Conservation (phyloP, 129 eudicot genomes). For the Arctium lappa region DNA sequence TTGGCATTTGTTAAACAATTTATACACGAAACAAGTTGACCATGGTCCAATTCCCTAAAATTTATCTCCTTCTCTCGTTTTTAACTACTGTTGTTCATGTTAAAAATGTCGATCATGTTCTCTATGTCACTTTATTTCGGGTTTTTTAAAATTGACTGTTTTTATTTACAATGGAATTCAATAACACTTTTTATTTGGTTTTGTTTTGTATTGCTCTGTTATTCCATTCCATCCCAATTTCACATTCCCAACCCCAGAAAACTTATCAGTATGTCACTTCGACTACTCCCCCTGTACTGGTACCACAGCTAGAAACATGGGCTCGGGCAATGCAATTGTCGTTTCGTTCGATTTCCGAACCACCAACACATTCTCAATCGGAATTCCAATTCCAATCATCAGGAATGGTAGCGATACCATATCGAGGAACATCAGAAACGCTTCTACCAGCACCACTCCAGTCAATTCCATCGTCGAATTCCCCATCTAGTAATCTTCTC, state of each 20-base stretch:
- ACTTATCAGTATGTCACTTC: constrained; percentile 11
- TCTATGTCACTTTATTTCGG: neutral
- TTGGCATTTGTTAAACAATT: neutral
- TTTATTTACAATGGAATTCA: neutral
- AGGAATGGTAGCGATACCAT: neutral
- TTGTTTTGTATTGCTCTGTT: constrained; percentile 8
- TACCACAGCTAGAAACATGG: constrained; percentile 26
- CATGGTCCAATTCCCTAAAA: neutral
- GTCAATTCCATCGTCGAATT: neutral
- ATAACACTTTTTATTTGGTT: neutral
- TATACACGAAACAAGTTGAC: neutral
- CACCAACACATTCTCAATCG: constrained; percentile 8
- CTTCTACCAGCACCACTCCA: neutral
- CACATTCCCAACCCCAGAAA: neutral
- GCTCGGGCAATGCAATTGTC: constrained; percentile 2
- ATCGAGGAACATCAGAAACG: neutral
- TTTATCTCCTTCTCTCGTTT: constrained; percentile 10
- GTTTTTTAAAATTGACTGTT: neutral
- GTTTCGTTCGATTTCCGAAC: constrained; percentile 18
- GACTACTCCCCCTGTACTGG: neutral
- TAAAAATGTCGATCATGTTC: neutral
- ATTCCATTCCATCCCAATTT: constrained; percentile 10
- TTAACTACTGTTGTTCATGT: neutral
- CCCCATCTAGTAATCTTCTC: neutral
- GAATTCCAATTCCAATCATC: constrained; percentile 11